These are phyloP conservation scores for Mucor piriformis DNA, from an alignment of 371 early-diverging fungal species.

Conservation along the genomic window DNA sequence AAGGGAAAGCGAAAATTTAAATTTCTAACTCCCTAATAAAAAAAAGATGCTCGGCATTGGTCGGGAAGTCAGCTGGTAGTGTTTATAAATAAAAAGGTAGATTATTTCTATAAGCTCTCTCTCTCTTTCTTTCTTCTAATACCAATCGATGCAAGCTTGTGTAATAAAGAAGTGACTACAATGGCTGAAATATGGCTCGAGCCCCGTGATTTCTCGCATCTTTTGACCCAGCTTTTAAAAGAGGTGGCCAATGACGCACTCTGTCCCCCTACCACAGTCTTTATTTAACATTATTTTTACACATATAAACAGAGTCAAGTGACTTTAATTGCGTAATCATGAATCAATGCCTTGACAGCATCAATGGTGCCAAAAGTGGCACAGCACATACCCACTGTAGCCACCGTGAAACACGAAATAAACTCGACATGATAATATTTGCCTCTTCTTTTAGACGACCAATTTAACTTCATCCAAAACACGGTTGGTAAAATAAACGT, in stretches of 20 bases:
- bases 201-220: background rate
- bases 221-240: background rate
- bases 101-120: conserved; percentile 1
- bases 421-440: conserved; percentile 49
- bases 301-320: background rate
- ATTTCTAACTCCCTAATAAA: background rate
- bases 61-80: background rate
- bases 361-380: conserved; percentile 74
- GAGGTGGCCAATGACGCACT: background rate
- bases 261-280: too few relatives aligned
- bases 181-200: conserved; percentile 7
- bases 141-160: conserved; percentile 8
- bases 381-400: conserved; percentile 66
- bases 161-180: conserved; percentile 16
- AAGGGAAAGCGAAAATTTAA: background rate
- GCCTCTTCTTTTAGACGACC: conserved; percentile 22
- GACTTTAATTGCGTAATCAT: conserved; percentile 18
- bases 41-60: conserved; percentile 4
- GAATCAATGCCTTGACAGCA: conserved; percentile 60
- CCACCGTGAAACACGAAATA: conserved; percentile 54
- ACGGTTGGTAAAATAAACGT: conserved; percentile 83
- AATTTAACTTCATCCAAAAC: conserved; percentile 76
- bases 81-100: conserved; percentile 1
- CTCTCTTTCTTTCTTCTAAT: background rate
- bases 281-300: background rate